Evolutionary conservation across 106 monocot species (phyloP).

Genomic region (Phalaenopsis aphrodite): DNA sequence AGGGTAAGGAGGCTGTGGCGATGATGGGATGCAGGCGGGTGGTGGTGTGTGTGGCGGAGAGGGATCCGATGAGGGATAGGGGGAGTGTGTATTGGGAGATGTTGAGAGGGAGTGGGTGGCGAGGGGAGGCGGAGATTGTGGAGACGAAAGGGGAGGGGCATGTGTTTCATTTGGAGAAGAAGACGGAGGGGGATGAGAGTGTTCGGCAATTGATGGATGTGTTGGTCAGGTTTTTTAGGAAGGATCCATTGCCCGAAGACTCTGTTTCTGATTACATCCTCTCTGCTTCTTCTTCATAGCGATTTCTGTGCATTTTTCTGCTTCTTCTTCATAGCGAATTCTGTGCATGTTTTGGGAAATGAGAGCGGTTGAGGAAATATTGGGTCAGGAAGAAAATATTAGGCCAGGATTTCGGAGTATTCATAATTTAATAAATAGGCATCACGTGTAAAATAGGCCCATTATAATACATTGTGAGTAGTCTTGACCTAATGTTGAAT

Average conservation of each 20-base stretch:
- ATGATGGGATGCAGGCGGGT: slow-evolving; percentile 11
- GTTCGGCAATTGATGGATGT: not conserved
- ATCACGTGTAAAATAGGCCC: no score
- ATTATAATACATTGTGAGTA: no score
- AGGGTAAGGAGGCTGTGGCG: slow-evolving; percentile 15
- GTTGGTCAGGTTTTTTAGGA: not conserved
- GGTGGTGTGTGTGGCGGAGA: slow-evolving; percentile 12
- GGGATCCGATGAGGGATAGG: slow-evolving; percentile 13
- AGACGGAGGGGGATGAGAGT: slow-evolving; percentile 4
- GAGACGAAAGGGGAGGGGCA: slow-evolving; percentile 24
- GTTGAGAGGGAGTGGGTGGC: slow-evolving; percentile 16
- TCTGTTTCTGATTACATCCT: not conserved
- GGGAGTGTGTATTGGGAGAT: slow-evolving; percentile 18
- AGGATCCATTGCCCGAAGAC: not conserved
- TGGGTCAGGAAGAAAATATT: no score
- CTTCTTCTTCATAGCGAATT: no score
- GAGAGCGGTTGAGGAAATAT: no score
- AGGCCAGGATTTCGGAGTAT: no score
- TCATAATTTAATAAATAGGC: no score
- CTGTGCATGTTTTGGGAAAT: no score
- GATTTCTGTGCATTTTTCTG: no score
- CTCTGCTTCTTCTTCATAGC: not conserved
- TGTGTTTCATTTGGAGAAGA: slow-evolving; percentile 23
- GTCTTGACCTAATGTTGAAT: no score
- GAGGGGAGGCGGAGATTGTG: slow-evolving; percentile 20